Percentiles rank a stretch among this genome's conserved stretches.
phyloP scores from a whole-genome alignment of 345 rosid genomes.

The Excoecaria cochinchinensis region DNA sequence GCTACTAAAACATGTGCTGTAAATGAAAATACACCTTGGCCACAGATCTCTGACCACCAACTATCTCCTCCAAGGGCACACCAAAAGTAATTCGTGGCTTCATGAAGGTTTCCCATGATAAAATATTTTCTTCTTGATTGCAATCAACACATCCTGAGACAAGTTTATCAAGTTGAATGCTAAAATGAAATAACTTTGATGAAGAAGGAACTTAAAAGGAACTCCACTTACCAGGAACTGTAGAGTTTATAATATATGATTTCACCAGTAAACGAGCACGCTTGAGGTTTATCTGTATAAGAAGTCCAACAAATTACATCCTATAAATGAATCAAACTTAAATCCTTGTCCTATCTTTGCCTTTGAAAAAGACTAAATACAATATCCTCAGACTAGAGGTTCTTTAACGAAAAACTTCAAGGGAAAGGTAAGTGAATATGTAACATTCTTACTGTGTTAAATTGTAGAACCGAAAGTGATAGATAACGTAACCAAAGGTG shows the following conservation, averaged over 20 bases:
- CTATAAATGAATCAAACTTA: neutral
- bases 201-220: slow-evolving; percentile 5
- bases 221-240: slow-evolving; percentile 54
- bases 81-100: slow-evolving; percentile 78
- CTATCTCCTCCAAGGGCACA: slow-evolving; percentile 66
- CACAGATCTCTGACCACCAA: slow-evolving; percentile 51
- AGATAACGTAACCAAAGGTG: slow-evolving; percentile 92
- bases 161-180: slow-evolving; percentile 2
- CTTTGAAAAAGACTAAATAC: neutral
- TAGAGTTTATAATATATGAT: slow-evolving; percentile 58
- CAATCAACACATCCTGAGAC: slow-evolving; percentile 70
- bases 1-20: neutral
- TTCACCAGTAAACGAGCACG: slow-evolving; percentile 82
- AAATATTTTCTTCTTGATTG: slow-evolving; percentile 73
- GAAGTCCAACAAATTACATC: slow-evolving; percentile 11
- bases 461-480: slow-evolving; percentile 68
- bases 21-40: slow-evolving; percentile 42
- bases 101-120: slow-evolving; percentile 72
- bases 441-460: slow-evolving; percentile 54
- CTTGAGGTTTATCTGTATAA: slow-evolving; percentile 81
- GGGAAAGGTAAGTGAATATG: slow-evolving; percentile 13
- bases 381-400: neutral
- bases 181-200: neutral
- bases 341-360: neutral
- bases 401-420: slow-evolving; percentile 7